A percentile compares a stretch with the other conserved stretches of the same genome.
phyloP scores from a whole-genome alignment of 495 filamentous ascomycete species.

The Penicillium coprophilum region DNA sequence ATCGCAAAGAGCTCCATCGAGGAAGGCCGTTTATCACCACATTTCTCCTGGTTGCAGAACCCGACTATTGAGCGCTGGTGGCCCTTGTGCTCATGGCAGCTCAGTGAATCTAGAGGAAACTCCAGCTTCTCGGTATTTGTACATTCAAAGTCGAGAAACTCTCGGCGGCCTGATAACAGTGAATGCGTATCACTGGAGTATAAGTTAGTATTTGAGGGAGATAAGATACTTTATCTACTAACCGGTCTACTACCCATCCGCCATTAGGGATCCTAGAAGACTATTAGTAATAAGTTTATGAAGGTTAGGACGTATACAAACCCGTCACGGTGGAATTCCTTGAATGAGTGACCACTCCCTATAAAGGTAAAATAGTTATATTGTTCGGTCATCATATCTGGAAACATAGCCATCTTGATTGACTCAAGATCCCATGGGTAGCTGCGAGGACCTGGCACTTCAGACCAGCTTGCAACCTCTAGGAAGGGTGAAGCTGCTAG shows the following conservation, averaged over 20 bases:
- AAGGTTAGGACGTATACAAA: neutral
- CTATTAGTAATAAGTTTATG: constrained; percentile 1
- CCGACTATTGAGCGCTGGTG: neutral
- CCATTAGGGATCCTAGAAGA: neutral
- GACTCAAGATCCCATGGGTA: neutral
- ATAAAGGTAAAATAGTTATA: neutral
- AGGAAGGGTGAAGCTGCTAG: neutral
- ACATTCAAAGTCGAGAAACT: neutral
- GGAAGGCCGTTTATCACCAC: constrained; percentile 6
- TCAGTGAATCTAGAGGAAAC: constrained; percentile 1
- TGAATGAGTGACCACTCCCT: neutral
- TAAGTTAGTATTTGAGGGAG: constrained; percentile 1
- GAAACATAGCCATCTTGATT: neutral
- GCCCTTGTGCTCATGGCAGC: constrained; percentile 2
- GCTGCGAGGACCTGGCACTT: neutral
- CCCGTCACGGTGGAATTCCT: neutral
- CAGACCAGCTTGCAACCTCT: neutral
- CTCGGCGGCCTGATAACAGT: neutral
- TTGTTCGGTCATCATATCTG: neutral
- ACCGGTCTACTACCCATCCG: neutral
- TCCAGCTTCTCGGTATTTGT: neutral
- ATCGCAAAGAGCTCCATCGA: constrained; percentile 8
- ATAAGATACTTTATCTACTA: neutral
- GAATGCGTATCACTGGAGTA: neutral
- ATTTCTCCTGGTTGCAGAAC: constrained; percentile 3